A percentile compares a stretch with the other conserved stretches of the same genome.
These are phyloP conservation scores for Aspergillus coremiiformis DNA, from an alignment of 495 filamentous ascomycete species.

Conservation along the genomic window DNA sequence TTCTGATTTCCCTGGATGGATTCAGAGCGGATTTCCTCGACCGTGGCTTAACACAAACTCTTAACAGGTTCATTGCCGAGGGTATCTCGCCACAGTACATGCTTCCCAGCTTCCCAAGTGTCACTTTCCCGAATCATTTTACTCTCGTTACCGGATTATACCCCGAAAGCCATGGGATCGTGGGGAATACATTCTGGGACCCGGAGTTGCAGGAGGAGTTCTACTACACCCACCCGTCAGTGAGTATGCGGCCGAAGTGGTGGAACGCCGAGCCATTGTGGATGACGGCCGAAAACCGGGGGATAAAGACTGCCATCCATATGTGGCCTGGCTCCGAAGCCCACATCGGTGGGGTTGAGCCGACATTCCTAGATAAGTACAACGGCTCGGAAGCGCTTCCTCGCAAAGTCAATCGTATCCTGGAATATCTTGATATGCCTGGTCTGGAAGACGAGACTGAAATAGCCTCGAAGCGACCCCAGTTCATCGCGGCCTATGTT, in stretches of 20 bases:
- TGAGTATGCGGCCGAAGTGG: constrained; percentile 78
- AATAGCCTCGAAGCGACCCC: constrained; percentile 50
- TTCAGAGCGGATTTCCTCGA: constrained; percentile 94
- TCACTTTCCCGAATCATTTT: constrained; percentile 98
- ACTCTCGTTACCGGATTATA: constrained; percentile 89
- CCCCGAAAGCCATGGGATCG: constrained; percentile 87
- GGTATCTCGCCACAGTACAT: constrained; percentile 89
- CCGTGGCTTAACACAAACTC: constrained; percentile 71
- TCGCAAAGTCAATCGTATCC: constrained; percentile 67
- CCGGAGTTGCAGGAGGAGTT: constrained; percentile 69
- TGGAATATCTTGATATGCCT: constrained; percentile 75
- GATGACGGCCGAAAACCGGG: constrained; percentile 78
- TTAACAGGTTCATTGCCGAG: constrained; percentile 69
- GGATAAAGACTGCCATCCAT: constrained; percentile 72
- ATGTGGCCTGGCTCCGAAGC: constrained; percentile 99
- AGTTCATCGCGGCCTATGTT: constrained; percentile 90
- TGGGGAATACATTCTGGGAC: constrained; percentile 94
- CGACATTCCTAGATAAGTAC: constrained; percentile 72
- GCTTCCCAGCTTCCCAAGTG: constrained; percentile 86
- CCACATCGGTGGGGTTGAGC: constrained; percentile 55
- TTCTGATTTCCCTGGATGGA: constrained; percentile 90
- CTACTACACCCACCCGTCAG: constrained; percentile 67
- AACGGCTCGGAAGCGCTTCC: constrained; percentile 68
- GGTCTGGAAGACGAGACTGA: constrained; percentile 47
- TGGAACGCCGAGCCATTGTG: constrained; percentile 92